Evolutionary conservation across 1,284 basidiomycete species (phyloP).

Genomic region (Tetrapyrgos nigripes): DNA sequence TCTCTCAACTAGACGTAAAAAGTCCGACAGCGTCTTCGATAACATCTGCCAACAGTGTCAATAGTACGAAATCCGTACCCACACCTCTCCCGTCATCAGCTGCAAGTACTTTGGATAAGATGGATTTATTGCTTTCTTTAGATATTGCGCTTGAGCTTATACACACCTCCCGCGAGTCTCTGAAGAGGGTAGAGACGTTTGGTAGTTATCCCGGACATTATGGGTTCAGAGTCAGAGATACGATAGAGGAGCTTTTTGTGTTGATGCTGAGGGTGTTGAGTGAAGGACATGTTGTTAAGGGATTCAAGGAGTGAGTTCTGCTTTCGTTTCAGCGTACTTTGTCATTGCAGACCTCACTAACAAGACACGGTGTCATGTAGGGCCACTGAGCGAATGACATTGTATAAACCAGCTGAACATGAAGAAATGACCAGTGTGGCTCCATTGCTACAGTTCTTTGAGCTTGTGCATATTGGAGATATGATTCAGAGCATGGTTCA

Average conservation of each 20-base stretch:
- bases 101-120: slow-evolving; percentile 33
- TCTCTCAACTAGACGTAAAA: slow-evolving; percentile 17
- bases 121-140: slow-evolving; percentile 90
- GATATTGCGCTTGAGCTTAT: slow-evolving; percentile 93
- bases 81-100: slow-evolving; percentile 9
- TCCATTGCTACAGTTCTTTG: slow-evolving; percentile 95
- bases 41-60: neutral
- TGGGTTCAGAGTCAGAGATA: slow-evolving; percentile 83
- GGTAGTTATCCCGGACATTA: slow-evolving; percentile 84
- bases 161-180: slow-evolving; percentile 87
- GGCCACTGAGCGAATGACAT: slow-evolving; percentile 84
- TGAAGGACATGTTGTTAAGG: slow-evolving; percentile 84
- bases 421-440: slow-evolving; percentile 82
- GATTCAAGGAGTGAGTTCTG: slow-evolving; percentile 79
- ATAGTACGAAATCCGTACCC: neutral
- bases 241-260: slow-evolving; percentile 93
- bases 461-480: slow-evolving; percentile 96
- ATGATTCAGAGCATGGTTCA: slow-evolving; percentile 98
- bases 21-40: neutral
- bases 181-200: slow-evolving; percentile 94
- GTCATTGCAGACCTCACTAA: neutral
- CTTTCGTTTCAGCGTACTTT: neutral
- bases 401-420: slow-evolving; percentile 88
- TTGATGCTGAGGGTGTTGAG: slow-evolving; percentile 81
- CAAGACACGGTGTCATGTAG: slow-evolving; percentile 42